These are phyloP conservation scores for Marasmius tenuissimus DNA, from an alignment of 1,284 basidiomycete genomes.

Conservation along the genomic window DNA sequence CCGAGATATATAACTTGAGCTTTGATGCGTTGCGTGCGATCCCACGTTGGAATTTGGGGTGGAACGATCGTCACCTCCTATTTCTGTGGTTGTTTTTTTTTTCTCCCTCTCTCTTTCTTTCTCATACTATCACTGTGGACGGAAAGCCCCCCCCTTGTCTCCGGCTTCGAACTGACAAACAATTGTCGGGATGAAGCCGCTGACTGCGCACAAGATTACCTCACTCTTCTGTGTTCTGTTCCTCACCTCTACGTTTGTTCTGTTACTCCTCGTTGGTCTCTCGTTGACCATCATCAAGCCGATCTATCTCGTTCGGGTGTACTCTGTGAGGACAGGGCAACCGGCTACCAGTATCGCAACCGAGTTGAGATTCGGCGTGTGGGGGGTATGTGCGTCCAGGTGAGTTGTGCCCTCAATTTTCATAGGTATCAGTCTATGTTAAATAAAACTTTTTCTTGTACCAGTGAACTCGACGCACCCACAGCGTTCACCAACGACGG, in stretches of 20 bases:
- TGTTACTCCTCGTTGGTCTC: conserved; percentile 72
- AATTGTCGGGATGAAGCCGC: conserved; percentile 30
- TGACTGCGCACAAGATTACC: conserved; percentile 44
- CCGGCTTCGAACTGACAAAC: background rate
- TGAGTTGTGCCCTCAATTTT: conserved; percentile 19
- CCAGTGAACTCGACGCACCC: conserved; percentile 30
- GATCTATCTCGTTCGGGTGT: conserved; percentile 65
- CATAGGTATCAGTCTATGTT: background rate
- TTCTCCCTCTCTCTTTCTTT: too few species aligned
- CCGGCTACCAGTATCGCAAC: conserved; percentile 56
- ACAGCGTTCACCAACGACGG: conserved; percentile 32
- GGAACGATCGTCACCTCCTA: too few species aligned
- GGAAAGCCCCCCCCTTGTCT: background rate
- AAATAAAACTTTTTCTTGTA: background rate
- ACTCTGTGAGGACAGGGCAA: conserved; percentile 35
- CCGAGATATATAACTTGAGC: too few species aligned
- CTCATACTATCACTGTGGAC: too few species aligned
- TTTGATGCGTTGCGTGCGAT: too few species aligned
- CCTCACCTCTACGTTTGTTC: conserved; percentile 59
- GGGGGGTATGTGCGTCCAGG: conserved; percentile 71
- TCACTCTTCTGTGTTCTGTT: conserved; percentile 45
- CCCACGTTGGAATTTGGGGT: too few species aligned
- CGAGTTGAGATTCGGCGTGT: conserved; percentile 68
- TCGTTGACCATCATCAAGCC: conserved; percentile 73
- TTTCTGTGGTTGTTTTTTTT: too few species aligned